Conservation (phyloP, 225 moss, liverwort and hornwort genomes). For the Antitrichia curtipendula region DNA sequence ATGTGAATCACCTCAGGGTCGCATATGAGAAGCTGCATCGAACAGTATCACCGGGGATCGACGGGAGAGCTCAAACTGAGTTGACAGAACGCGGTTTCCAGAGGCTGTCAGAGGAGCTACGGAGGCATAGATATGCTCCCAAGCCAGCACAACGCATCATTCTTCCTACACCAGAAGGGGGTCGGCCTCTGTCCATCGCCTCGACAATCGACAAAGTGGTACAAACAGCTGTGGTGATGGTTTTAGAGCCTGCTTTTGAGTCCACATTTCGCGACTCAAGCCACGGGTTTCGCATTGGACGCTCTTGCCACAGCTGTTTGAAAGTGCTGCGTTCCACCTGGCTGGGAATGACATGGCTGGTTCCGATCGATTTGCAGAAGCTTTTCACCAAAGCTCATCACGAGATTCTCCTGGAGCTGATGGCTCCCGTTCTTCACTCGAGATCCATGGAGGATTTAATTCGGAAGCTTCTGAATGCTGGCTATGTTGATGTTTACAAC, state of each 20-base stretch:
- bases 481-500: constrained; percentile 51
- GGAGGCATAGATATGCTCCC: constrained; percentile 37
- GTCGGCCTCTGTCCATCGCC: constrained; percentile 34
- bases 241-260: constrained; percentile 28
- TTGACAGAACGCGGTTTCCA: constrained; percentile 42
- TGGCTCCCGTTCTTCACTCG: constrained; percentile 24
- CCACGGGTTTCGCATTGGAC: constrained; percentile 32
- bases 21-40: constrained; percentile 34
- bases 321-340: constrained; percentile 19
- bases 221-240: constrained; percentile 18
- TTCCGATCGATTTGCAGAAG: constrained; percentile 27
- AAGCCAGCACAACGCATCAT: constrained; percentile 38
- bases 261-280: constrained; percentile 34
- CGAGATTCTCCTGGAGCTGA: constrained; percentile 38
- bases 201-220: constrained; percentile 56
- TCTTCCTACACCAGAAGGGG: constrained; percentile 37
- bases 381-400: constrained; percentile 35
- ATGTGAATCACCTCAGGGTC: constrained; percentile 18
- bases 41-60: constrained; percentile 46
- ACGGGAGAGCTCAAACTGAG: constrained; percentile 41
- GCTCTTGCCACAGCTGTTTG: constrained; percentile 40
- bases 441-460: constrained; percentile 44
- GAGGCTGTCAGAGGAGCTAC: constrained; percentile 39
- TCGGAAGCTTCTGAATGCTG: constrained; percentile 48
- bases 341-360: constrained; percentile 38